These are phyloP conservation scores for Elongisporangium senticosum DNA, from an alignment of 352 stramenopile species.

Conservation along the genomic window DNA sequence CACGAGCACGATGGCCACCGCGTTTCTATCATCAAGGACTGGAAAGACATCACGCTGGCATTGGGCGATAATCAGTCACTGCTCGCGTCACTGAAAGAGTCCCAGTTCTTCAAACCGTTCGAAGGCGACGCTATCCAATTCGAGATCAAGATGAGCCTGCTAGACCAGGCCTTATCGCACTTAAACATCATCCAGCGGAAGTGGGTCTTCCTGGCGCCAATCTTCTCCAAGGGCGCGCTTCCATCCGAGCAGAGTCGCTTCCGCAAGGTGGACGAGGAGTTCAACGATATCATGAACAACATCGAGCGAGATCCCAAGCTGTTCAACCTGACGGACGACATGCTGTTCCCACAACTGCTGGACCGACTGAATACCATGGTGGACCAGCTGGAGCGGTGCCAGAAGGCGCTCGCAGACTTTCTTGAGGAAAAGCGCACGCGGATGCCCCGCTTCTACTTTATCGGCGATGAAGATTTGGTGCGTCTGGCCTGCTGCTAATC, in stretches of 20 bases:
- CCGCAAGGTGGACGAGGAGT: slow-evolving; percentile 90
- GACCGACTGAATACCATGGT: slow-evolving; percentile 82
- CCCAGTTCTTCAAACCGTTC: slow-evolving; percentile 95
- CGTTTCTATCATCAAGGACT: slow-evolving; percentile 94
- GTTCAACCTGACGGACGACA: slow-evolving; percentile 90
- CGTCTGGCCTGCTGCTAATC: not conserved
- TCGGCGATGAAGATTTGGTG: slow-evolving; percentile 92
- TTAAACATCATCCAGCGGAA: slow-evolving; percentile 93
- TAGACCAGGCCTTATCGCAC: slow-evolving; percentile 78
- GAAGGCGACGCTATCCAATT: slow-evolving; percentile 87
- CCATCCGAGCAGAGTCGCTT: slow-evolving; percentile 90
- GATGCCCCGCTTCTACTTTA: slow-evolving; percentile 97
- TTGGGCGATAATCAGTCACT: slow-evolving; percentile 95
- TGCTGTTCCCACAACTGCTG: slow-evolving; percentile 85
- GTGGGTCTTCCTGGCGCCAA: slow-evolving; percentile 96
- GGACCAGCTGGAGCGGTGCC: slow-evolving; percentile 92
- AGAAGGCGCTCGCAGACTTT: slow-evolving; percentile 93
- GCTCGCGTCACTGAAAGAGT: slow-evolving; percentile 92
- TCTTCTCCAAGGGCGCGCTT: slow-evolving; percentile 93
- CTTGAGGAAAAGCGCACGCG: slow-evolving; percentile 90
- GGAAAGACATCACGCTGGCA: slow-evolving; percentile 93
- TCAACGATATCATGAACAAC: slow-evolving; percentile 89
- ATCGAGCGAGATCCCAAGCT: slow-evolving; percentile 88
- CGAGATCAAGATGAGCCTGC: slow-evolving; percentile 84
- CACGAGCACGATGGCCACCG: slow-evolving; percentile 79